Conservation (phyloP, 352 stramenopile genomes). For the Phytophthora litchii region DNA sequence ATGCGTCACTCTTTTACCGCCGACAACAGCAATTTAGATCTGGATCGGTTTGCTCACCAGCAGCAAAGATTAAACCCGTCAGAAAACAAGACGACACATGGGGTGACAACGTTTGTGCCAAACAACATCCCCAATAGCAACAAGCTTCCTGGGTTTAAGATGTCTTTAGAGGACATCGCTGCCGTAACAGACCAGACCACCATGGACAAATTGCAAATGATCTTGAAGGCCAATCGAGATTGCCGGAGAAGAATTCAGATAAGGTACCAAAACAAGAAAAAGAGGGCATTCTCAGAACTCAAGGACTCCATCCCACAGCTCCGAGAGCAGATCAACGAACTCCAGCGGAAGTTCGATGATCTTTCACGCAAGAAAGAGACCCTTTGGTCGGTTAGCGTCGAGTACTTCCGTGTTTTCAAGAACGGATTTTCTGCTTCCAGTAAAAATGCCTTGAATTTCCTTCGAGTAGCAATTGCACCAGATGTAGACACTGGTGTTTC, state of each 20-base stretch:
- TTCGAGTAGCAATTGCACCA: neutral
- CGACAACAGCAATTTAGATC: neutral
- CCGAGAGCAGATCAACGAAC: neutral
- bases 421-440: neutral
- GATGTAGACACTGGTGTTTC: neutral
- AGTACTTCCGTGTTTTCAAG: constrained; percentile 8
- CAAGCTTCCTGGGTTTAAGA: neutral
- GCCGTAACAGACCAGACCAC: neutral
- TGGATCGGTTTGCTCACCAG: neutral
- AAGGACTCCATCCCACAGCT: neutral
- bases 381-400: neutral
- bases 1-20: neutral
- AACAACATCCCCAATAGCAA: neutral
- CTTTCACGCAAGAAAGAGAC: neutral
- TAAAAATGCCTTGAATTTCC: neutral
- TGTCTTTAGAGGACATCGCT: neutral
- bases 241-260: neutral
- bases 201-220: neutral
- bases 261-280: constrained; percentile 2
- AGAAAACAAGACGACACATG: neutral
- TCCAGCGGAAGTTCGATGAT: neutral
- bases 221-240: constrained; percentile 1
- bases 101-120: neutral
- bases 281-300: neutral
- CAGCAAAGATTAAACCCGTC: neutral